Base-by-base conservation (phyloP, 2,329 filamentous ascomycete genomes). In the Epichloe baconii region DNA sequence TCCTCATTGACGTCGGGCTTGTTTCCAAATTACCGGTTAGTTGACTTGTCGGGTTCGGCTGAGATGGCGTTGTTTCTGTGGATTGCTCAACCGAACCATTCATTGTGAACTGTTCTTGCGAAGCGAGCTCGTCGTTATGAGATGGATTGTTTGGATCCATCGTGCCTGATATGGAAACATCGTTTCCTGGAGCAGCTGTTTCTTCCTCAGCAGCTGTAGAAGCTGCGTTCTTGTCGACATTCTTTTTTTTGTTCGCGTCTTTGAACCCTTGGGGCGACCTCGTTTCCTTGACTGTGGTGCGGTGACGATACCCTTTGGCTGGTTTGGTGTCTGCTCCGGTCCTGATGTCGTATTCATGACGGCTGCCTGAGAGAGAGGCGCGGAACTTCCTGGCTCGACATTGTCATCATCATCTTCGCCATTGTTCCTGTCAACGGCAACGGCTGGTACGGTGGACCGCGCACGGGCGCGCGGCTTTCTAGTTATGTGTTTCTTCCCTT, bases 231-330 rank as follows among this genome's bases (percentile, higher is more conserved):
- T 34, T n/a, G 23, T 45, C 42, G 15, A 5, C 26, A 4, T 11
- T 21, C 31, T 36, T 55, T 7, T 55, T 62, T 66, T 72, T 15
- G 64, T 60, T 34, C 70, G 69, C 49, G 70, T 72, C 54, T 69
- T 74, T 14, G 72, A 72, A 0, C 72, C 72, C 51, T 72, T 77
- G 1, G 75, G 68, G 40, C 72, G 65, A 8, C 68, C 66, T 53
- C 62, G 61, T 50, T 66, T 67, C 31, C 48, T 61, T 65, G 11
- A 57, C 56, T 17, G 58, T 54, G 14, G 61, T 59, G 31, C 38
- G 19, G 58, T 59, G 40, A 44, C 55, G 11, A 56, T 42, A 5
- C 53, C 48, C 34, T 54, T 58, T n/a, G 55, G 49, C 14, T 56
- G 53, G 54, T 36, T 54, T 44, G 12, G 42, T 35, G 23, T 48